Conservation (phyloP, 768 basidiomycete genomes). For the Agaricus subrufescens region DNA sequence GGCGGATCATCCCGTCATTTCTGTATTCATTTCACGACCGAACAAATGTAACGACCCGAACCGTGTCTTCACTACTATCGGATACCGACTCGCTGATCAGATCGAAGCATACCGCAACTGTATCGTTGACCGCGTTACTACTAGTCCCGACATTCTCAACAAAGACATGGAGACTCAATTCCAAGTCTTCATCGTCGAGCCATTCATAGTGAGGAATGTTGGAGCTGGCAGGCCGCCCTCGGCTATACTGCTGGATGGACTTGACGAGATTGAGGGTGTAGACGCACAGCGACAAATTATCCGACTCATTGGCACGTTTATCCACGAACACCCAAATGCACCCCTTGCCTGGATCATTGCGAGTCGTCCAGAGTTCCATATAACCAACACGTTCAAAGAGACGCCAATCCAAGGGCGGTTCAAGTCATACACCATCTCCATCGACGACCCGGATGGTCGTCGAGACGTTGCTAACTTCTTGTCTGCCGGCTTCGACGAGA, state of each 20-base stretch:
- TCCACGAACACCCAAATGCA: background rate
- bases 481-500: background rate
- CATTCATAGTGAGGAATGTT: too few relatives aligned
- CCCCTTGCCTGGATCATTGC: background rate
- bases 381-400: background rate
- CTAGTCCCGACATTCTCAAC: too few relatives aligned
- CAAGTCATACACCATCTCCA: background rate
- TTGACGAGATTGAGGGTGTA: background rate
- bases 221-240: too few relatives aligned
- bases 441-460: background rate
- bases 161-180: background rate
- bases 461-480: background rate
- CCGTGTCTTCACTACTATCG: background rate
- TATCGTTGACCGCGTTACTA: background rate
- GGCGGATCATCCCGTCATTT: background rate
- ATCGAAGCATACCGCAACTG: too few relatives aligned
- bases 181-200: background rate
- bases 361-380: background rate
- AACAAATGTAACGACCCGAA: background rate
- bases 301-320: background rate
- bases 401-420: background rate
- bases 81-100: background rate
- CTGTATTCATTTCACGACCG: background rate
- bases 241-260: background rate
- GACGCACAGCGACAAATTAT: background rate